Evolutionary conservation across 352 stramenopile species (phyloP), one percentile per base, ranked within the genome.

Genomic region (Phytophthora colocasiae): DNA sequence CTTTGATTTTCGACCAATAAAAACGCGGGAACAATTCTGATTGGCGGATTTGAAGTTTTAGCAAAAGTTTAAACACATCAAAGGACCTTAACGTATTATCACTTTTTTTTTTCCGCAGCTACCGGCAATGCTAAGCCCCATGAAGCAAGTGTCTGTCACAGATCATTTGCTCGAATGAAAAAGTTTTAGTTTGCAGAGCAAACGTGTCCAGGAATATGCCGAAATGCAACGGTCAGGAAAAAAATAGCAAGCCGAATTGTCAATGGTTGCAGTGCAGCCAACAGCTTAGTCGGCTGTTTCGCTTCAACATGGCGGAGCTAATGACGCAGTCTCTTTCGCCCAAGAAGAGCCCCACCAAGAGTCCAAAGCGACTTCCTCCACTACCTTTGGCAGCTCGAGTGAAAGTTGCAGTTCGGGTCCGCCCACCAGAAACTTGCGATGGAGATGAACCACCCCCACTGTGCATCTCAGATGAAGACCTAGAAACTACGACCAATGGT

Each of bases 331-430:
- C 19, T 36, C 44, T 52, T 38, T 63, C 57, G 6, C 22, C 14
- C 2, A 29, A 32, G 7, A 64, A 54, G 54, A 73, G 64, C 41
- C 43, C 57, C 8, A 11, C 7, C n/a, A 63, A 63, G 58, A 59
- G 49, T 24, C 58, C 58, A n/a, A 68, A 68, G 41, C 50, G 64
- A 12, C 50, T 32, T 4, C 57, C 32, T 22, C 29, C 63, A 6
- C 57, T 51, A 38, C 64, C 64, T 47, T 63, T 69, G 31, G 38
- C 64, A 26, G 80, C 73, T 29, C 82, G 71, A 8, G 71, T 92
- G 44, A 80, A 75, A 38, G 85, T 94, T 6, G 84, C 84, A 17
- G 85, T 94, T 9, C 85, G 85, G 26, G 75, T 94, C 41, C 78
- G 79, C 1, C 81, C 80, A 12, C 68, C 56, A 15, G 8, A 24